Conservation (phyloP, 106 monocot species). For the Triglochin maritima region DNA sequence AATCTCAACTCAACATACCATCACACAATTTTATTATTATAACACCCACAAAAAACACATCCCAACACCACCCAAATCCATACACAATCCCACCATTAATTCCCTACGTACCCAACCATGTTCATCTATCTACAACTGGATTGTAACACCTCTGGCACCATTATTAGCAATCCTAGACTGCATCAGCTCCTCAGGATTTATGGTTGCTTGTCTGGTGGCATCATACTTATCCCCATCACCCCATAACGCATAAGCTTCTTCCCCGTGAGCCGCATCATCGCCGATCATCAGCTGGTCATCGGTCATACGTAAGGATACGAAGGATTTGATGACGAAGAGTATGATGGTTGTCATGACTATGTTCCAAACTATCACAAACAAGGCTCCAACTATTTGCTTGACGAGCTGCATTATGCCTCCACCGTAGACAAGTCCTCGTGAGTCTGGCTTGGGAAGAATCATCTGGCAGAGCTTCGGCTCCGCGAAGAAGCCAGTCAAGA, state of each 20-base stretch:
- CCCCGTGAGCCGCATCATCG: constrained; percentile 4
- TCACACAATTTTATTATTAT: no score
- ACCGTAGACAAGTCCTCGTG: neutral
- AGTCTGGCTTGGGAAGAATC: neutral
- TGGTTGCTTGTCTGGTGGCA: neutral
- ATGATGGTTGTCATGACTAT: neutral
- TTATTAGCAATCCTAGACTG: neutral
- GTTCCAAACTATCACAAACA: neutral
- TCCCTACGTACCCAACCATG: no score
- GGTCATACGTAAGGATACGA: neutral
- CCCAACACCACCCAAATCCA: no score
- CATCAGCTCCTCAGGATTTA: neutral
- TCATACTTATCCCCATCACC: constrained; percentile 1
- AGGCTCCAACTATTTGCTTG: neutral
- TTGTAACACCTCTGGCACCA: constrained; percentile 7
- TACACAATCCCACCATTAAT: no score
- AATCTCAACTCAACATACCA: no score
- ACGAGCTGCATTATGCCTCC: neutral
- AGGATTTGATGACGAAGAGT: neutral
- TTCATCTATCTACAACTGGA: constrained; percentile 2
- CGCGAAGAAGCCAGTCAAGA: constrained; percentile 3
- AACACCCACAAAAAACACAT: no score
- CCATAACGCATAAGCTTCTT: constrained; percentile 5
- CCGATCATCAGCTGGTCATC: constrained; percentile 2
- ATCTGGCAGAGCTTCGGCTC: neutral